Base-by-base conservation (phyloP, 306 rosid genomes). In the Inga oerstediana region DNA sequence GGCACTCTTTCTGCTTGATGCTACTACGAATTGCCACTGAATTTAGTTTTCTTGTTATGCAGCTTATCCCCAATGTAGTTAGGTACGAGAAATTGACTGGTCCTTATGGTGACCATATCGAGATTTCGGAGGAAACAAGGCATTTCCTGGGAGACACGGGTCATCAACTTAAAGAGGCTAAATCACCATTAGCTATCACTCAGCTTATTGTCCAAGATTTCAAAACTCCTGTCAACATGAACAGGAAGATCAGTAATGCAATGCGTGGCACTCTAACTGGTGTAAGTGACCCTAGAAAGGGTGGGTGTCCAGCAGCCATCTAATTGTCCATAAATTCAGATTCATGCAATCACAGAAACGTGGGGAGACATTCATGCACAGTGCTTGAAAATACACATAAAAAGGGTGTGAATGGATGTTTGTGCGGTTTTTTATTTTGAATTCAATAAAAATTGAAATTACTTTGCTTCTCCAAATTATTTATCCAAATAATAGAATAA, bases 231-330 rank as follows among this genome's bases (percentile, higher is more conserved):
- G 34, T 72, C 0, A 72, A 73, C 19, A 79, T 77, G 76, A 86
- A 88, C 13, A 75, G 89, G 75, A 92, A 84, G 81, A 37, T 15
- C 3, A 85, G 89, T 58, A 79, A 58, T 52, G 45, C 72, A 17
- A 72, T 83, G 54, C 85, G 77, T 52, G 98, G 98, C 43, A 85
- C 78, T 64, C 93, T 96, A 72, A 89, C 90, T 1, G 99, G 92
- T 15, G 98, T 96, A 0, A 86, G 99, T 81, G 99, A 96, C 79
- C 98, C 93, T 2, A 86, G 99, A 86, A 96, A 93, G 83, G 91
- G 93, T 54, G 98, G 99, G 37, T 74, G 15, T 79, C 98, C 99
- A 0, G 98, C 99, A 1, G 96, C 94, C 22, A 81, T 84, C 45
- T 94, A 80, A 79, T 77, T 79, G 30, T 80, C 24, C 48, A 43